Percentiles rank a stretch among this genome's conserved stretches.
Conservation (phyloP, 2,329 filamentous ascomycete species). For the Bipolaris gigantea region DNA sequence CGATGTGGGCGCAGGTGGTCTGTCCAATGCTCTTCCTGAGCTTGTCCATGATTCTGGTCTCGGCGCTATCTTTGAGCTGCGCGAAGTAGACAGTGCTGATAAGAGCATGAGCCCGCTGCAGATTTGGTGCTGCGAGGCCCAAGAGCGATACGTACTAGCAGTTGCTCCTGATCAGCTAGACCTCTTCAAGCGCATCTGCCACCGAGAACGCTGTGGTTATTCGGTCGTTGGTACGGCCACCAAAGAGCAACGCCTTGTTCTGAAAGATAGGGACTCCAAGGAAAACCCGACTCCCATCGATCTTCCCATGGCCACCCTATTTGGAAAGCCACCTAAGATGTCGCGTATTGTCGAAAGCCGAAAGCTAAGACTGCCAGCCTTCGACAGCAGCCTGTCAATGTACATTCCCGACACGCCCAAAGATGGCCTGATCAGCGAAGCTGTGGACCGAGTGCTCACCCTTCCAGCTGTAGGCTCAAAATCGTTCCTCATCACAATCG, state of each 20-base stretch:
- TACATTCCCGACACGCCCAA: constrained; percentile 63
- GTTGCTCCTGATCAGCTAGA: constrained; percentile 81
- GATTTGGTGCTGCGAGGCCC: constrained; percentile 97
- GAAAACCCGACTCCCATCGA: constrained; percentile 80
- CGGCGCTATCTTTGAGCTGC: constrained; percentile 90
- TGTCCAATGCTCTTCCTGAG: constrained; percentile 83
- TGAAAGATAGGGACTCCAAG: constrained; percentile 78
- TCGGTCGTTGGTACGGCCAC: constrained; percentile 84
- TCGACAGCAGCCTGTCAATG: constrained; percentile 72
- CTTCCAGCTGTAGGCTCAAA: constrained; percentile 94
- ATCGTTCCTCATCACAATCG: constrained; percentile 95
- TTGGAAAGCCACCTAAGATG: constrained; percentile 84
- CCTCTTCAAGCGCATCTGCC: constrained; percentile 66
- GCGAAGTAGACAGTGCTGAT: constrained; percentile 89
- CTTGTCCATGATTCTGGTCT: constrained; percentile 89
- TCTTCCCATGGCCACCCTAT: constrained; percentile 83
- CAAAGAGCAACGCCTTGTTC: constrained; percentile 71
- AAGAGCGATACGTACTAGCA: constrained; percentile 92
- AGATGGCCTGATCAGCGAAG: constrained; percentile 63
- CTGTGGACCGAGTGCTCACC: constrained; percentile 77
- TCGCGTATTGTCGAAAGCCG: constrained; percentile 72
- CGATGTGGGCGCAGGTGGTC: constrained; percentile 91
- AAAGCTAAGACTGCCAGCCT: constrained; percentile 67
- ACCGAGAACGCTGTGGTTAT: constrained; percentile 87
- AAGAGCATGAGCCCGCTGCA: constrained; percentile 91